Percentiles rank a stretch among this genome's conserved stretches.
Conservation (phyloP, 75 land plant genomes). For the Larix kaempferi region DNA sequence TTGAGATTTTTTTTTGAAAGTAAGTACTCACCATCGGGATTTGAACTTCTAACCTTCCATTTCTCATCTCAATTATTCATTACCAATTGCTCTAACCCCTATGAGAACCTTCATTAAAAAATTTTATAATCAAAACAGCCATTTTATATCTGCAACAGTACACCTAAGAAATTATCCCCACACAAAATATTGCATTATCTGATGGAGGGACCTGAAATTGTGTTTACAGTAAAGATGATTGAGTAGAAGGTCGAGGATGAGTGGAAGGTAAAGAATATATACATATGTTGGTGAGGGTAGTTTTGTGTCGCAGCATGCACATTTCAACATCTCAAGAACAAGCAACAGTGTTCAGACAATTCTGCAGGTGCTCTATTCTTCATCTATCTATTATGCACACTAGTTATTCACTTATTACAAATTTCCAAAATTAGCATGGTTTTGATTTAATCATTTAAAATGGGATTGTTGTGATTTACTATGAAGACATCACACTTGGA, state of each 20-base stretch:
- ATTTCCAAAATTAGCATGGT: not conserved
- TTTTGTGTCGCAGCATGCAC: slow-evolving; percentile 78
- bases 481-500: not conserved
- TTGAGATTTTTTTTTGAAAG: no score
- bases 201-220: no score
- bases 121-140: no score
- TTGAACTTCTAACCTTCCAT: no score
- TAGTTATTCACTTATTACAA: not conserved
- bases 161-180: no score
- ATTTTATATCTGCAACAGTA: no score
- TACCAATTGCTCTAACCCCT: no score
- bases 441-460: not conserved
- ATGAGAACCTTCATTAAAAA: no score
- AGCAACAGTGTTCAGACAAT: slow-evolving; percentile 14
- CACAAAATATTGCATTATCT: no score
- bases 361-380: slow-evolving; percentile 28
- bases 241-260: slow-evolving; percentile 11
- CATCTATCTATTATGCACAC: not conserved
- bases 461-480: not conserved
- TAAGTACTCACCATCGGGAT: no score
- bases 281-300: slow-evolving; percentile 78
- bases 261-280: not conserved
- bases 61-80: no score
- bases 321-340: slow-evolving; percentile 38
- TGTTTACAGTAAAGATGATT: not conserved